These are phyloP conservation scores for Eucalyptus microcorys DNA, from an alignment of 345 rosid species.

Conservation along the genomic window DNA sequence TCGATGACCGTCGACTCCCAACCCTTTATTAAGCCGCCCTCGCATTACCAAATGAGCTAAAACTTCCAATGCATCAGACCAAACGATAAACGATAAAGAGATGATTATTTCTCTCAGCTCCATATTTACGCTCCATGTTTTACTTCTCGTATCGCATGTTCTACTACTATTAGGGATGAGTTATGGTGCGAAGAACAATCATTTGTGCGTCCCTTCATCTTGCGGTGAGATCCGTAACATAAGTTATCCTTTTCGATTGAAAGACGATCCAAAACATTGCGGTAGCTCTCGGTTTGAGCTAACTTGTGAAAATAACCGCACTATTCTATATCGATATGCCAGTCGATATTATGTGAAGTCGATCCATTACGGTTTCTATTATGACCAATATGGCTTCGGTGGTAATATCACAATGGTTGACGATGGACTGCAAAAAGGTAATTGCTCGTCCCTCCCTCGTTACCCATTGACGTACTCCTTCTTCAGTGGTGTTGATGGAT, in stretches of 20 bases:
- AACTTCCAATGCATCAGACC: not conserved
- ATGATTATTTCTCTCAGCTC: not conserved
- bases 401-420: too few species aligned
- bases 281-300: fast-evolving
- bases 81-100: too few species aligned
- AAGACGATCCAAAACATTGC: fast-evolving
- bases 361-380: fast-evolving
- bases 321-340: not conserved
- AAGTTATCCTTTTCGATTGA: not conserved
- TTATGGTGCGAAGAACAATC: fast-evolving
- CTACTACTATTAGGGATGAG: not conserved
- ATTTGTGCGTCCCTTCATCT: not conserved
- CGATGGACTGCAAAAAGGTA: fast-evolving
- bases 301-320: not conserved
- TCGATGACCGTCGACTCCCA: not conserved
- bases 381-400: too few species aligned
- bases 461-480: not conserved
- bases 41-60: not conserved
- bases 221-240: not conserved
- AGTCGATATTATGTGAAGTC: not conserved
- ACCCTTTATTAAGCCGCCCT: not conserved
- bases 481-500: not conserved
- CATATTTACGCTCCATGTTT: fast-evolving
- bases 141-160: not conserved
- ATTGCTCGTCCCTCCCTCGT: not conserved